Evolutionary conservation across 192 early-diverging fungal genomes (phyloP), one percentile per base, ranked within the genome.

Genomic region (Podila epicladia): DNA sequence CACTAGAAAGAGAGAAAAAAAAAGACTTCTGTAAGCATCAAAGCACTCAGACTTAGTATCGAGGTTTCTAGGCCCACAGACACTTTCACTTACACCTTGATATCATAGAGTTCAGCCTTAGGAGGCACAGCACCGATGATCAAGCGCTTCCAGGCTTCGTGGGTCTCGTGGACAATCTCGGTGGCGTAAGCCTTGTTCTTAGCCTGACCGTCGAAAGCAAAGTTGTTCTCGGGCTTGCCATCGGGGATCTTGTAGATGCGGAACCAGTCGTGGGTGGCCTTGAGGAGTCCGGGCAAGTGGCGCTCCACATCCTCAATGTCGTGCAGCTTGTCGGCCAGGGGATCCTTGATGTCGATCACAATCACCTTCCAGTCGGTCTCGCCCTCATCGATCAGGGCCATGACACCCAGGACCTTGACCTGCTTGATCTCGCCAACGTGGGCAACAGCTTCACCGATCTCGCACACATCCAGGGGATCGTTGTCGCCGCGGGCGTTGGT

Each of bases 341-440:
- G 97, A 87, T 99, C 98, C 84, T 96, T 98, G 77, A 97, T 89
- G 83, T 99, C 98, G 76, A 99, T 98, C 77, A 90, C 95, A 75
- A 99, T 90, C 68, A 99, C 88, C 91, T 99, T 99, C 98, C 98
- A 99, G 91, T 99, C 98, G 68, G 98, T 99, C 86, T 99, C 98
- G 45, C 84, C 97, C 84, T 99, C 97, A 74, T 99, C 98, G 35
- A 99, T 87, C 59, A 99, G 91, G 71, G 97, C 98, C 95, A 99
- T 98, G 74, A 96, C 92, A 67, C 98, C 98, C 33, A 99, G 92
- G 41, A 96, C 91, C 91, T 99, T 99, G 84, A 99, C 98, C 89
- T 98, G 97, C 92, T 99, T 99, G 82, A 99, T 90, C 88, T 99
- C 95, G 64, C 98, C 98, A 63, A 87, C 78, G 84, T 91, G 90